These are phyloP conservation scores for Glutinoglossum americanum DNA, from an alignment of 495 filamentous ascomycete species.

Conservation along the genomic window DNA sequence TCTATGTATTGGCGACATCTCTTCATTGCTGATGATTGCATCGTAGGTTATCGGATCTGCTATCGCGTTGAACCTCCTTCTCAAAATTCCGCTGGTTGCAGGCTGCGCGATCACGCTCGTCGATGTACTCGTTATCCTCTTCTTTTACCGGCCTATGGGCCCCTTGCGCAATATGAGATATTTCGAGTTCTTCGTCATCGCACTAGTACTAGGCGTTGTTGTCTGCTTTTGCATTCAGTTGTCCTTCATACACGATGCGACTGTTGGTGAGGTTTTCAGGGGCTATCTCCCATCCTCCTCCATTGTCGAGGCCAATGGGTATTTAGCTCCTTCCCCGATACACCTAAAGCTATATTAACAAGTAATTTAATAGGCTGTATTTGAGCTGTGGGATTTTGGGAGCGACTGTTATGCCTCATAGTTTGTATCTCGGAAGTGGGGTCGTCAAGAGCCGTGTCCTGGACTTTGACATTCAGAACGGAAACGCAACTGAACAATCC, in stretches of 20 bases:
- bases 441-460: slow-evolving; percentile 65
- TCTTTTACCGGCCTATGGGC: slow-evolving; percentile 66
- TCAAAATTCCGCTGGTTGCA: slow-evolving; percentile 62
- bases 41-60: slow-evolving; percentile 67
- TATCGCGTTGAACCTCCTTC: slow-evolving; percentile 69
- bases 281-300: slow-evolving; percentile 66
- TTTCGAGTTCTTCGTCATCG: slow-evolving; percentile 67
- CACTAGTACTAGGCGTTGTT: slow-evolving; percentile 62
- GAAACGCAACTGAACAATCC: background rate
- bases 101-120: slow-evolving; percentile 71
- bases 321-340: background rate
- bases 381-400: slow-evolving; percentile 84
- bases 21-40: background rate
- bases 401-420: slow-evolving; percentile 89
- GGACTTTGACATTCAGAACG: slow-evolving; percentile 38
- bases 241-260: slow-evolving; percentile 46
- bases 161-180: slow-evolving; percentile 48
- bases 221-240: slow-evolving; percentile 85
- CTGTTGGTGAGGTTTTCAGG: slow-evolving; percentile 52
- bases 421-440: slow-evolving; percentile 71
- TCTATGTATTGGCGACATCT: background rate
- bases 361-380: slow-evolving; percentile 36
- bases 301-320: slow-evolving; percentile 47
- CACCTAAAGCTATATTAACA: background rate
- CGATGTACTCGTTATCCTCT: slow-evolving; percentile 64